Evolutionary conservation across 208 protist genomes (phyloP), one percentile per base, ranked within the genome.

Genomic region (Crithidia bombi): DNA sequence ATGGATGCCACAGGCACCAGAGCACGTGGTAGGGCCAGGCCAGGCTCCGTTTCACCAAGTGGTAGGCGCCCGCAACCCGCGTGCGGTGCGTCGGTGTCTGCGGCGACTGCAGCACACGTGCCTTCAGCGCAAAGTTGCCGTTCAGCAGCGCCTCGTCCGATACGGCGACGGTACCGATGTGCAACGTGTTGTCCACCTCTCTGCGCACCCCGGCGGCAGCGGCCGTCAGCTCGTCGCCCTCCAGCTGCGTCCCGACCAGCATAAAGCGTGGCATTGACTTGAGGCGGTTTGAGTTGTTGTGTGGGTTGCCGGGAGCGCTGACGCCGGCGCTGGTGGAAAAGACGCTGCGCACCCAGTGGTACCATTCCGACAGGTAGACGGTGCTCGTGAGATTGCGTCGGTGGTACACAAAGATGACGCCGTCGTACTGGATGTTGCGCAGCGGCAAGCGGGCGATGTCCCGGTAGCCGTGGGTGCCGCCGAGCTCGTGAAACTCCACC

Each of bases 321-420:
- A 54, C 58, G 33, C 36, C 26, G 33, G 55, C 44, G 41, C 32
- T 38, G 39, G 32, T 36, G 15, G 55, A 55, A 23, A 85, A 47
- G 3, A 85, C 46, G 30, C 30, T 74, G 28, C 68, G 57, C 23
- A 90, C 49, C 59, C 70, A 69, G 17, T 73, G 43, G 58, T 93
- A 90, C 85, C 87, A 90, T 30, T 69, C 63, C 7, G 69, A 51
- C 9, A 92, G 76, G 44, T 81, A 74, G n/a, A 75, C 58, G 11
- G 82, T 79, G 75, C 84, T 93, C 41, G 79, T 75, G n/a, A 78
- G 73, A 61, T 80, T 80, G 49, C 78, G 67, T 7, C 81, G 76
- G 47, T 90, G 76, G 69, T 95, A 92, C 26, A 95, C 56, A 35
- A 92, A 88, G 38, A 92, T 87, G 54, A 92, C 78, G 63, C 90